Evolutionary conservation across 2,329 filamentous ascomycete genomes (phyloP).

Genomic region (Cordyceps cateniannulata): DNA sequence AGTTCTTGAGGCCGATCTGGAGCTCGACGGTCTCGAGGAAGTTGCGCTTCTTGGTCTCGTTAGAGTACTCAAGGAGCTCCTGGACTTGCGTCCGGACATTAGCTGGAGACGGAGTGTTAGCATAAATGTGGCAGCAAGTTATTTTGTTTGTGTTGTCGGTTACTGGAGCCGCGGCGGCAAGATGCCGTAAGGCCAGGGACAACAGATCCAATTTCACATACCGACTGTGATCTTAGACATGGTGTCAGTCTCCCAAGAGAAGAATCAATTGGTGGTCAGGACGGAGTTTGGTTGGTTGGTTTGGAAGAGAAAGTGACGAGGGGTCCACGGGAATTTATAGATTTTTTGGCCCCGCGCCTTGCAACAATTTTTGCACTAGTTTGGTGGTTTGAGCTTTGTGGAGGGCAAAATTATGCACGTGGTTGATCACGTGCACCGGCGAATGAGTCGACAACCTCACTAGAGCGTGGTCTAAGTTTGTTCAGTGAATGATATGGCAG

Average conservation of each 20-base stretch:
- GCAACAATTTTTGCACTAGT: conserved; percentile 17
- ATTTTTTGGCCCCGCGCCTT: conserved; percentile 15
- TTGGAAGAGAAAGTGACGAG: conserved; percentile 15
- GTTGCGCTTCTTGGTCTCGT: conserved; percentile 93
- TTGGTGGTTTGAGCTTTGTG: conserved; percentile 14
- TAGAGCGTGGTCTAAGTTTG: neutral
- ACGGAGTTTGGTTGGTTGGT: conserved; percentile 24
- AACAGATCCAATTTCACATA: conserved; percentile 26
- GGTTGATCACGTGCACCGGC: conserved; percentile 23
- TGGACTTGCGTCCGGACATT: conserved; percentile 93
- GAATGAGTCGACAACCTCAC: conserved; percentile 1
- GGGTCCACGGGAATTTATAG: conserved; percentile 16
- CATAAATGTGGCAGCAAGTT: conserved; percentile 21
- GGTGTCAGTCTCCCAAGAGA: conserved; percentile 81
- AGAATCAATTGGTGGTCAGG: conserved; percentile 64
- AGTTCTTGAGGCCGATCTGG: conserved; percentile 95
- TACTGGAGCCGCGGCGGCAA: neutral
- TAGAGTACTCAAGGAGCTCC: conserved; percentile 91
- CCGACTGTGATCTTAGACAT: conserved; percentile 85
- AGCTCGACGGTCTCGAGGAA: conserved; percentile 93
- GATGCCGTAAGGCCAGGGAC: neutral
- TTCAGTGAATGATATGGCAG: neutral
- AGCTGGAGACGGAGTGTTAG: conserved; percentile 44
- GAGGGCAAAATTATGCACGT: conserved; percentile 32
- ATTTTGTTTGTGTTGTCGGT: neutral